Base-by-base conservation (phyloP, 805 yeast species). In the Metahyphopichia silvanorum region DNA sequence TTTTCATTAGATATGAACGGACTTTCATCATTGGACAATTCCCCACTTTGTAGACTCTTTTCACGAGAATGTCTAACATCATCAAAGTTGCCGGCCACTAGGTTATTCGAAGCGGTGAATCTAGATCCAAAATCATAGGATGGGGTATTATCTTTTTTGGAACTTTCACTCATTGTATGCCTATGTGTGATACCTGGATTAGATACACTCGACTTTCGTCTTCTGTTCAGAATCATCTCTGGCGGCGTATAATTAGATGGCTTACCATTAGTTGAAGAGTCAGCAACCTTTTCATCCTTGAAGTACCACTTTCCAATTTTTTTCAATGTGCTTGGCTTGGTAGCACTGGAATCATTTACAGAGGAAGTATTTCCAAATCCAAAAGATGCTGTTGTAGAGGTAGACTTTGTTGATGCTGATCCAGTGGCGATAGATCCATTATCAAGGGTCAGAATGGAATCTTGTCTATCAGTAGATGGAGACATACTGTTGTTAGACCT, bases 221-320 rank as follows among this genome's bases (percentile, higher is more conserved):
- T 63, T 49, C 85, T 60, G 17, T 66, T 76, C 26, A 74, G 64
- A n/a, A 80, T 80, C 86, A 80, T 80, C 47, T 79, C 85, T 0
- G 86, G 86, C 0, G 80, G 74, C 5, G 53, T 59, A 36, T 71
- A 68, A 8, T 41, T 39, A 6, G 38, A 43, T 12, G 28, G 18
- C 8, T 13, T 10, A 23, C 14, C 13, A 23, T 15, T 23, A 17
- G 30, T 7, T 10, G 30, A 5, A 10, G 23, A 12, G 1, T n/a
- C 15, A 6, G 26, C 16, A 29, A 31, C 32, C 15, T 44, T 51
- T 15, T 64, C 73, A 34, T 72, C 72, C 21, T 69, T 76, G 33
- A 68, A 69, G 44, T 83, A 83, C 86, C 91, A 81, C 40, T 74
- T 79, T 1, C 84, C 85, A 6, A 84, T 53, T 45, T 77, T 82